Percentiles rank a stretch among this genome's conserved stretches.
Conservation (phyloP, 2,329 filamentous ascomycete genomes). For the Scytalidium sp. region DNA sequence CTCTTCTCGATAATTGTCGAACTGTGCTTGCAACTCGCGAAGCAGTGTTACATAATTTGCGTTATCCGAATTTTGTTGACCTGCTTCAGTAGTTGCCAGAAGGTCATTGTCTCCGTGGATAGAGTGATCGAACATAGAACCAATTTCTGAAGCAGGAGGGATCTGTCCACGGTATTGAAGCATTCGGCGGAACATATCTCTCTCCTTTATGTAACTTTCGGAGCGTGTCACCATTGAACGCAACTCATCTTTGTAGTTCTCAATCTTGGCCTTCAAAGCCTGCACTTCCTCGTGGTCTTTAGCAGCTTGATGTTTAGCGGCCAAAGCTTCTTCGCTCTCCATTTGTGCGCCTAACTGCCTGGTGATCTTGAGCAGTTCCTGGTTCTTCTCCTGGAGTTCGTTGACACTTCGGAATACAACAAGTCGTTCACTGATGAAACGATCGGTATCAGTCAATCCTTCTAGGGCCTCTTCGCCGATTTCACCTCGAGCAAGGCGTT, state of each 20-base stretch:
- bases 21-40: conserved; percentile 84
- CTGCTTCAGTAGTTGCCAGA: conserved; percentile 55
- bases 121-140: conserved; percentile 70
- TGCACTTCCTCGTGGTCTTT: conserved; percentile 71
- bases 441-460: conserved; percentile 79
- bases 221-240: conserved; percentile 77
- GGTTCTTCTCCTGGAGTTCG: conserved; percentile 85
- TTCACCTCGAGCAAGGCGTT: conserved; percentile 75
- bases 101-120: conserved; percentile 56
- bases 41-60: conserved; percentile 74
- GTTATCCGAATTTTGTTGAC: conserved; percentile 49
- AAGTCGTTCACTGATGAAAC: conserved; percentile 85
- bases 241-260: conserved; percentile 81
- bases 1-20: conserved; percentile 86
- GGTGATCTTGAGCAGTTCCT: conserved; percentile 77
- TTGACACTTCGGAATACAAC: conserved; percentile 83
- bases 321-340: conserved; percentile 83
- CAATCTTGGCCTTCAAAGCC: conserved; percentile 67
- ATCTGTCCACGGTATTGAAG: conserved; percentile 70
- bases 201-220: conserved; percentile 91
- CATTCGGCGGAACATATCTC: conserved; percentile 96
- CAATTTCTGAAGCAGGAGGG: conserved; percentile 58
- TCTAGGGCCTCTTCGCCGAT: conserved; percentile 67
- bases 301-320: conserved; percentile 59
- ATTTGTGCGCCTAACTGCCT: conserved; percentile 83